Base-by-base conservation (phyloP, 371 early-diverging fungal genomes). In the Mycotypha africana region DNA sequence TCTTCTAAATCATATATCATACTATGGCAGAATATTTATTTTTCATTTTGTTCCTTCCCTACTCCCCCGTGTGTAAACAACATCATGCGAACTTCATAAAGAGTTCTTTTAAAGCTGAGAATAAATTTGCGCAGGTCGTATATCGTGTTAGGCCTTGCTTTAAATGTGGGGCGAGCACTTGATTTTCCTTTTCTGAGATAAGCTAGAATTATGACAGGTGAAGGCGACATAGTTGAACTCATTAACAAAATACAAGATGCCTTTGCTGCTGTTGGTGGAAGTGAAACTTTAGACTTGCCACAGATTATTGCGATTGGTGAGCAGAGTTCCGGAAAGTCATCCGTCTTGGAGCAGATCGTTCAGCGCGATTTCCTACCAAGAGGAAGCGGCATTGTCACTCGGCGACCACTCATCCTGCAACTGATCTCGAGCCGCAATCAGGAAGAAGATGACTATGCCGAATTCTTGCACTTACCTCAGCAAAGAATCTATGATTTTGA, bases 211-310 rank as follows among this genome's bases (percentile, higher is more conserved):
- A 28, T 28, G 11, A 28, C n/a, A n/a, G n/a, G n/a, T n/a, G n/a
- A n/a, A n/a, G n/a, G n/a, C n/a, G n/a, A n/a, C n/a, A n/a, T n/a
- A n/a, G n/a, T 92, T 56, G 86, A 82, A 7, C 61, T 89, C 21
- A 85, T 92, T 53, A 96, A 96, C 70, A 86, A 85, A 60, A 81
- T 96, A 20, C 97, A 95, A 67, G 92, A 93, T 60, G 91, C 93
- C n/a, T 89, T 93, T 70, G 79, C 84, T 37, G 79, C 87, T 20
- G 78, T 88, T 47, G 88, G 59, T 24, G 62, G 62, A 4, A 83
- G 79, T 57, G 87, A 88, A 52, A 74, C 67, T 47, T 76, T 95
- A 49, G 94, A 94, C 68, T 76, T 96, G 14, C 97, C 97, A 14
- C 95, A 90, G 76, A 85, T 95, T 52, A 86, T 88, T 40, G 87